Evolutionary conservation across 129 eudicot genomes (phyloP), one percentile per base, ranked within the genome.

Genomic region (Escallonia rubra): DNA sequence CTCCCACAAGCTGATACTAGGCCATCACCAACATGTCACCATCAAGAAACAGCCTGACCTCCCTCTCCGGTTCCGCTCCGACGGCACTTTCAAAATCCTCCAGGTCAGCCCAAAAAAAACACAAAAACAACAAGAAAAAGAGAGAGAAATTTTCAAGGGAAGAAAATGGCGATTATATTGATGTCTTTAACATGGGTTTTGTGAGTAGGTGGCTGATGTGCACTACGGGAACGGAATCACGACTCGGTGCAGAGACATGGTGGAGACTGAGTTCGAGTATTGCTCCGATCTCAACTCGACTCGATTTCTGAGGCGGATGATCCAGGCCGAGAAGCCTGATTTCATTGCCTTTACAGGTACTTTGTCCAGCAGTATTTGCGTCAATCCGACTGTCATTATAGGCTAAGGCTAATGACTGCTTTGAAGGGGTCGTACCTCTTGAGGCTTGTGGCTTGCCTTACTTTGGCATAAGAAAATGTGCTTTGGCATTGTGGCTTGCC

Each of bases 261-360:
- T 85, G 59, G 79, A 79, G 12, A 47, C 82, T 9, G 91, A 92
- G 76, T 89, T 82, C 46, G 73, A 74, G 39, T 34, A 75, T 72
- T 92, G 98, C 76, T 77, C 98, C 3, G 98, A 92, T 76, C 78
- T 86, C 43, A 92, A 92, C 78, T 77, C 98, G 1, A 92, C 96
- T 34, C 63, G 45, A 66, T 92, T 88, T 75, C 79, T 92, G 70
- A 69, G 67, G 69, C 80, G 83, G 76, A 79, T 92, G 90, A 92
- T 92, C 61, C 78, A 80, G 38, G 76, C 77, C 5, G 98, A 92
- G 59, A 89, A 84, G 56, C 98, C 96, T 3, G 98, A 92, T 78
- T 84, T 92, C 51, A 73, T 92, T 63, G 96, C 95, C 64, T 92
- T 92, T 76, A 92, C 98, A 68, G 98, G 98, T 86, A 57, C 4